Evolutionary conservation across 2,329 filamentous ascomycete genomes (phyloP).

Genomic region (Fusarium sp.): DNA sequence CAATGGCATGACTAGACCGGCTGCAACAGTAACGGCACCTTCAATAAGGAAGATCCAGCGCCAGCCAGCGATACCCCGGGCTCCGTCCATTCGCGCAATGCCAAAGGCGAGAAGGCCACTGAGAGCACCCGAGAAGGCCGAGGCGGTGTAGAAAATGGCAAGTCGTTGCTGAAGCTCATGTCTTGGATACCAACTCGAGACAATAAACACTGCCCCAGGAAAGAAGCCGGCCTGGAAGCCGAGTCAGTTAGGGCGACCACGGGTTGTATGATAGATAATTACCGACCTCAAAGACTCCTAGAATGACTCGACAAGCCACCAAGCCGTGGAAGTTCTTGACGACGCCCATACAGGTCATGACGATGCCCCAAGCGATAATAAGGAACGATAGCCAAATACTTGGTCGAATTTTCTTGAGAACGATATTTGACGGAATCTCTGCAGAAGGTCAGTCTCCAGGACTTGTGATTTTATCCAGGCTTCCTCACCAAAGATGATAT

Average conservation of each 20-base stretch:
- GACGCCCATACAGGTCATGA: conserved; percentile 62
- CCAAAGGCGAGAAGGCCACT: conserved; percentile 62
- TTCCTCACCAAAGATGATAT: conserved; percentile 57
- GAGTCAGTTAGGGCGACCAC: background rate
- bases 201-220: conserved; percentile 51
- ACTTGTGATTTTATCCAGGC: background rate
- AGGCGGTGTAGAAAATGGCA: conserved; percentile 55
- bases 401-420: conserved; percentile 54
- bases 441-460: conserved; percentile 46
- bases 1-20: conserved; percentile 52
- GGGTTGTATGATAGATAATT: rapidly evolving
- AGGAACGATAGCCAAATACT: conserved; percentile 55
- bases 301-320: conserved; percentile 61
- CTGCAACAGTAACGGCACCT: conserved; percentile 59
- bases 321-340: conserved; percentile 63
- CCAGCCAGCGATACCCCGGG: conserved; percentile 60
- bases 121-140: conserved; percentile 59
- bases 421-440: conserved; percentile 55
- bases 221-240: conserved; percentile 56
- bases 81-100: conserved; percentile 61
- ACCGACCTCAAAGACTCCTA: conserved; percentile 57
- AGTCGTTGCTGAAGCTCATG: conserved; percentile 50
- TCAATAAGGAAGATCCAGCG: conserved; percentile 71
- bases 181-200: conserved; percentile 51
- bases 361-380: conserved; percentile 59